Percentiles rank a stretch among this genome's conserved stretches.
Conservation (phyloP, 495 filamentous ascomycete genomes). For the Pseudevernia furfuracea region DNA sequence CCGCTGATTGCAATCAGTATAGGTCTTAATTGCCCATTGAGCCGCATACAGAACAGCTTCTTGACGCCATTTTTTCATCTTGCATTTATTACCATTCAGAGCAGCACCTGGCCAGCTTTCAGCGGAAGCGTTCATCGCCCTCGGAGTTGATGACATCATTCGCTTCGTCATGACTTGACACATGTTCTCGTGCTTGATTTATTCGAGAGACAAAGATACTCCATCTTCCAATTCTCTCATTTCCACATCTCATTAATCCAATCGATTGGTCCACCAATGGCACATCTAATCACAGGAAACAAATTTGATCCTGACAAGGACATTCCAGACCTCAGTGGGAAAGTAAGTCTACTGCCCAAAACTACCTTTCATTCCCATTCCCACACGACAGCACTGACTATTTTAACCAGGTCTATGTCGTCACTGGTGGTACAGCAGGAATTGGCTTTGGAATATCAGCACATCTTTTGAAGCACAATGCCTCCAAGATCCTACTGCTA, state of each 20-base stretch:
- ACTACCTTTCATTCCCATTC: background rate
- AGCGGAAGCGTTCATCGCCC: background rate
- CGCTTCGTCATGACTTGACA: background rate
- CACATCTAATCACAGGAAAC: constrained; percentile 30
- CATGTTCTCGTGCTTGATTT: background rate
- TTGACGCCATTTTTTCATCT: no score
- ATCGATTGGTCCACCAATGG: constrained; percentile 14
- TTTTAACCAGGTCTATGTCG: constrained; percentile 17
- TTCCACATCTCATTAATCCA: background rate
- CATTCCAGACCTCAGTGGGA: constrained; percentile 37
- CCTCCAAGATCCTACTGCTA: constrained; percentile 40
- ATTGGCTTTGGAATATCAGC: constrained; percentile 45
- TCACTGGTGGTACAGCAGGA: constrained; percentile 32
- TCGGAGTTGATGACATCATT: background rate
- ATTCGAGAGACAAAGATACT: background rate
- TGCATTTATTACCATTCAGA: no score
- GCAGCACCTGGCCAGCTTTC: no score
- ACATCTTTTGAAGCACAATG: constrained; percentile 46
- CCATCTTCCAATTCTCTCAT: background rate
- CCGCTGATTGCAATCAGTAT: no score
- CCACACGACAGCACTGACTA: background rate
- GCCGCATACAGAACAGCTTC: no score
- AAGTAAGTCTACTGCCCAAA: constrained; percentile 22
- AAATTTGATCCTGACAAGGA: constrained; percentile 41
- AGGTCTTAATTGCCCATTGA: no score